Percentiles rank a stretch among this genome's conserved stretches.
phyloP scores from a whole-genome alignment of 192 early-diverging fungal species.

The Gaertneriomyces semiglobifer region DNA sequence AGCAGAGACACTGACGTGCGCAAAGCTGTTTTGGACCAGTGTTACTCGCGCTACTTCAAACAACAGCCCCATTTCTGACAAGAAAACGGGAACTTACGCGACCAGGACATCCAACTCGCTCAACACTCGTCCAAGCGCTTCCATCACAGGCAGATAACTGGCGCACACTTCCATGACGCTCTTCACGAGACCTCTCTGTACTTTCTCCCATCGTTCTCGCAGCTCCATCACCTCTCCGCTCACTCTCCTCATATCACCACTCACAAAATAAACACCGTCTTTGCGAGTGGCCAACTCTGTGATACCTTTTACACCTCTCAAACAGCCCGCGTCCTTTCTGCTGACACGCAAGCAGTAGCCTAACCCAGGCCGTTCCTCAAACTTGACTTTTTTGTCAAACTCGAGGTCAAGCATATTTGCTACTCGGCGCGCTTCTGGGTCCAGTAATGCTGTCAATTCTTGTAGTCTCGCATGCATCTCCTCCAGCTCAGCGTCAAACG shows the following conservation, averaged over 20 bases:
- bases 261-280: constrained; percentile 86
- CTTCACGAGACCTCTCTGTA: constrained; percentile 73
- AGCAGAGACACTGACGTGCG: constrained; percentile 78
- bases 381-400: constrained; percentile 80
- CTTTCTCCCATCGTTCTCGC: constrained; percentile 59
- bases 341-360: constrained; percentile 85
- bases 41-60: neutral
- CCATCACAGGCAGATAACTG: constrained; percentile 76
- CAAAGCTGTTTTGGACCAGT: constrained; percentile 57
- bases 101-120: constrained; percentile 86
- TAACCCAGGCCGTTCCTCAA: constrained; percentile 78
- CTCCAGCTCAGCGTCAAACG: constrained; percentile 73
- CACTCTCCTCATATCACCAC: constrained; percentile 61
- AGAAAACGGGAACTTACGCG: constrained; percentile 50
- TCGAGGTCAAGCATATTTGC: constrained; percentile 65
- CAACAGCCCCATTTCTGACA: neutral
- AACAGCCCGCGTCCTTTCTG: constrained; percentile 61
- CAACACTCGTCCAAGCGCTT: constrained; percentile 68
- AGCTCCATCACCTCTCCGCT: constrained; percentile 60
- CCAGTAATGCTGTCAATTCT: constrained; percentile 48
- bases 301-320: constrained; percentile 69
- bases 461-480: constrained; percentile 53
- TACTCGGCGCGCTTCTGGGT: constrained; percentile 60
- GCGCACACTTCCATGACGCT: constrained; percentile 74
- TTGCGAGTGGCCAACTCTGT: constrained; percentile 87